Evolutionary conservation across 2,329 filamentous ascomycete species (phyloP), one percentile per base, ranked within the genome.

Genomic region (Zasmidium angulare): DNA sequence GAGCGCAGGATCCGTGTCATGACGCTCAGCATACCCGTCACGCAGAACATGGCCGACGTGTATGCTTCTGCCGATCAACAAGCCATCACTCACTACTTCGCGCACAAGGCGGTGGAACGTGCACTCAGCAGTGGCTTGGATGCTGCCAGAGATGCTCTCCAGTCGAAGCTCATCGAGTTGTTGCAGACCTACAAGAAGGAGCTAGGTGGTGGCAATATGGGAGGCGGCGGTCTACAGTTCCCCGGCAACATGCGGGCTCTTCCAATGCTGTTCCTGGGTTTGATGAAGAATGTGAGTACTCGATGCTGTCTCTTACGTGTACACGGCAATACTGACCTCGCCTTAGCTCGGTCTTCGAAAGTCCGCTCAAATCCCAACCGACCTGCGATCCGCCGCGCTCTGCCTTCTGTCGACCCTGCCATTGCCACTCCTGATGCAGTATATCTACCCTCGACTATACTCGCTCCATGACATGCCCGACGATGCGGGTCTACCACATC

Each of bases 151-250:
- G 95, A 99, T 75, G 89, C 91, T 50, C 82, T 98, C 47, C 92
- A 97, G 75, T 86, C 88, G 66, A 99, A 99, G 82, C 81, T 96
- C 46, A 89, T 92, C 24, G 95, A 99, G 78, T 84, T 99, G 51
- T 81, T 99, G 61, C 89, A 93, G 74, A 98, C 93, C 0, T 99
- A 97, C 81, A 90, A 92, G 78, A 98, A 98, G 80, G 95, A 99
- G 75, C 84, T 99, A 60, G 93, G 91, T 17, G 93, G 93, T 65
- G 93, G 93, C 65, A 97, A 93, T 77, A 95, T 97, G 85, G 93
- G 93, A 53, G 93, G 87, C 46, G 87, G 92, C 55, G 93, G 93
- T 50, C 82, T 99, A 19, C 95, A 97, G 73, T 95, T 98, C 81
- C 93, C 95, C 20, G 89, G 90, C 60, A 99, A 99, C 75, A 80